Base-by-base conservation (phyloP, 2,329 filamentous ascomycete genomes). In the Cyphellophora attinorum region DNA sequence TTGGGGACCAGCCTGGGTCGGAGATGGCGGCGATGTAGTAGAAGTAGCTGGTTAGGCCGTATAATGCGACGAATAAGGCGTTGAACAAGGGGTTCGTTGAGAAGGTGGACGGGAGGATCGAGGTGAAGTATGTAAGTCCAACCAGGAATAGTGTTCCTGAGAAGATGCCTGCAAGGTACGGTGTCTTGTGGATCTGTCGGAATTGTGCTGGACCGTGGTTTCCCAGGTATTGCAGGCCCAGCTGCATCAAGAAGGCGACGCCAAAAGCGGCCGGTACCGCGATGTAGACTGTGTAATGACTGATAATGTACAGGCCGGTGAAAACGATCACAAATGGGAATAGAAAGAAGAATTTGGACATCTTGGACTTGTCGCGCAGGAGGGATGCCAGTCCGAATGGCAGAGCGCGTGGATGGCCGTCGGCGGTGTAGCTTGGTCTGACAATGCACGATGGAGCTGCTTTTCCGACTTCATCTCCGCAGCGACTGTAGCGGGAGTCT, bases 1-100 rank as follows among this genome's bases (percentile, higher is more conserved):
- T 93, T 95, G 23, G 91, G 89, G 17, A 98, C 52, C 81, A 95
- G 11, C 91, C 91, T 0, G 91, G 91, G 55, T 98, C 89, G 49
- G 81, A 79, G 33, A 76, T 64, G 85, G 96, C 95, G 47, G 81
- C 79, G 34, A 79, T 74, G 44, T 78, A 69, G 56, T 95, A 98
- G 57, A 96, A 98, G 58, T 91, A 96, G 10, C 72, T 60, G 6
- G 79, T 89, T 5, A 88, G 60, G 29, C 66, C 59, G 48, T 76
- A 80, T 41, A 74, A 72, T 1, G 68, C 45, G 15, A 66, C 67
- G 53, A 96, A 95, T 2, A 75, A 46, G n/a, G 93, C 48, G 58
- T 95, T 96, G 35, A 82, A 64, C 19, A 93, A 60, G n/a, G 78
- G 76, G 50, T 81, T 76, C 1, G 70, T 63, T 14, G 67, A 67